phyloP scores from a whole-genome alignment of 148 eudicot species.

The Agrostemma githago region DNA sequence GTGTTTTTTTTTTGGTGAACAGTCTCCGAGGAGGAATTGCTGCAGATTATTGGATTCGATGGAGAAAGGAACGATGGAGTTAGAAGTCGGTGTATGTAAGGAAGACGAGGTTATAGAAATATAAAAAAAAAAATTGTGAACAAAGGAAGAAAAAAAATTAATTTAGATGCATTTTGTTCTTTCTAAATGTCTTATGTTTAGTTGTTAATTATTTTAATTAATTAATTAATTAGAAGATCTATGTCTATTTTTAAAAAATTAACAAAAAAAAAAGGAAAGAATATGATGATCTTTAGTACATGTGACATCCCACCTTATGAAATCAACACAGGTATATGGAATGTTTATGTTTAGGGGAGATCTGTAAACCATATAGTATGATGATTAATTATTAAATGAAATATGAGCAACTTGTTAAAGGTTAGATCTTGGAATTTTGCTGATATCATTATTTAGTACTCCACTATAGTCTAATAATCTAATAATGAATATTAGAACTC shows the following conservation, averaged over 20 bases:
- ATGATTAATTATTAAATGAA: too few species aligned
- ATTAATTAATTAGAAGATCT: background rate
- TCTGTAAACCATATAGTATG: too few species aligned
- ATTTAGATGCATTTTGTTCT: conserved; percentile 6
- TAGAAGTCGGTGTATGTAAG: conserved; percentile 64
- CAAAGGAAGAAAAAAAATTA: background rate
- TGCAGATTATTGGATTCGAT: conserved; percentile 54
- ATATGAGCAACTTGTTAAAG: too few species aligned
- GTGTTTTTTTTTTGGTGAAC: conserved; percentile 18
- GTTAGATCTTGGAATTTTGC: too few species aligned
- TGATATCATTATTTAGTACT: too few species aligned
- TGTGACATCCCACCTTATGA: conserved; percentile 6
- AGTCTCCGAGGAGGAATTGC: conserved; percentile 83
- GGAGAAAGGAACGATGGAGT: conserved; percentile 41
- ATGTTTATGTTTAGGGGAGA: too few species aligned
- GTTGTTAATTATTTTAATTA: background rate
- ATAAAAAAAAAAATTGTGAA: conserved; percentile 16
- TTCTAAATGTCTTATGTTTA: background rate
- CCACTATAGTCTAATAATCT: too few species aligned
- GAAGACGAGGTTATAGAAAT: conserved; percentile 60
- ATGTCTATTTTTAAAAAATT: background rate
- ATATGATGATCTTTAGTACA: background rate
- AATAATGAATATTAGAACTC: too few species aligned
- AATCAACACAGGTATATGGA: too few species aligned
- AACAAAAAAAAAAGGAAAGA: too few species aligned